These are phyloP conservation scores for Hortaea sp. DNA, from an alignment of 2,329 filamentous ascomycete genomes.

Conservation along the genomic window DNA sequence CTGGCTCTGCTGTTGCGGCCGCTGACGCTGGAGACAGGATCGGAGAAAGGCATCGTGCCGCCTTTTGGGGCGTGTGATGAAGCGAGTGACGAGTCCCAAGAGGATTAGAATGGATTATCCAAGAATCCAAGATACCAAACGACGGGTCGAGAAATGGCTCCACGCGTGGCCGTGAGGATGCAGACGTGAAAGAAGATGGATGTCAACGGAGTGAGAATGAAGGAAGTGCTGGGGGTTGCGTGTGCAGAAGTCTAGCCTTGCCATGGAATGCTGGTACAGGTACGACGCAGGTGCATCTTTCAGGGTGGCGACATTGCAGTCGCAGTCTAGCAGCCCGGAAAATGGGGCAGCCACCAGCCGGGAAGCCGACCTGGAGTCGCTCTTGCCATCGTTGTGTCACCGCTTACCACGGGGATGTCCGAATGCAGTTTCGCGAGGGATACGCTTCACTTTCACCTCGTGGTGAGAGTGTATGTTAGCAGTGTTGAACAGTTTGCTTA, in stretches of 20 bases:
- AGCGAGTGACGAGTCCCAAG: constrained; percentile 11
- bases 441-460: too few species aligned
- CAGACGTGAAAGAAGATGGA: constrained; percentile 1
- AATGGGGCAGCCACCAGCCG: too few species aligned
- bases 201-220: neutral
- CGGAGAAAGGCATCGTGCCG: constrained; percentile 35
- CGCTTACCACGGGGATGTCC: too few species aligned
- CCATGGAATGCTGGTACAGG: neutral
- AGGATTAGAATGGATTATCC: constrained; percentile 19
- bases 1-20: constrained; percentile 39
- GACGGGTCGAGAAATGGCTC: constrained; percentile 1
- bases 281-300: too few species aligned
- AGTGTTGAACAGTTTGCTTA: neutral
- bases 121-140: constrained; percentile 12
- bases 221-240: constrained; percentile 1
- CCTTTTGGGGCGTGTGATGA: constrained; percentile 16
- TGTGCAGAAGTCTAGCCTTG: constrained; percentile 4
- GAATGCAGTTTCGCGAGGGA: too few species aligned
- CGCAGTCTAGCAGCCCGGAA: too few species aligned
- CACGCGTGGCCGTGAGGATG: neutral
- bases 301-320: too few species aligned
- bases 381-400: too few species aligned
- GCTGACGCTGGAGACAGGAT: constrained; percentile 35
- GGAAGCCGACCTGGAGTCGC: too few species aligned
- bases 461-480: neutral